A percentile compares a stretch with the other conserved stretches of the same genome.
Conservation (phyloP, 805 yeast species). For the Diddensiella caesifluorescens region DNA sequence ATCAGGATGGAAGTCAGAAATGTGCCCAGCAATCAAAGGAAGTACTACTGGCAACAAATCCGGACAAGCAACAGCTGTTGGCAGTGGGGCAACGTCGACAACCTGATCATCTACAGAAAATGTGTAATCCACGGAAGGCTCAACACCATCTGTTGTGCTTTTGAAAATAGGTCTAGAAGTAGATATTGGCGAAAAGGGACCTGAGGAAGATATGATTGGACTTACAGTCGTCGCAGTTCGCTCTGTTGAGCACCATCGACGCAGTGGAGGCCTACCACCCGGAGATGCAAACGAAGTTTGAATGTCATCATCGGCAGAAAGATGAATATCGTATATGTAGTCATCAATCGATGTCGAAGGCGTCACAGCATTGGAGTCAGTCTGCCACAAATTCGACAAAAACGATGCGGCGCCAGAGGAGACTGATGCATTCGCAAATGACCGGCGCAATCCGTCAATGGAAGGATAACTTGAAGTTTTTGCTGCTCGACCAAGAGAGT, state of each 20-base stretch:
- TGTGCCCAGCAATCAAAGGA: conserved; percentile 24
- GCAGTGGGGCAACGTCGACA: conserved; percentile 3
- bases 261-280: conserved; percentile 10
- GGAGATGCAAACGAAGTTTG: neutral
- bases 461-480: conserved; percentile 4
- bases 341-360: conserved; percentile 11
- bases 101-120: neutral
- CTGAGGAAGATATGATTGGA: neutral
- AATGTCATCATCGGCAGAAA: conserved; percentile 1
- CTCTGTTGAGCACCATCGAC: conserved; percentile 12
- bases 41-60: conserved; percentile 13
- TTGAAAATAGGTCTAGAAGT: neutral
- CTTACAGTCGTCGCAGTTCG: conserved; percentile 14
- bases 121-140: neutral
- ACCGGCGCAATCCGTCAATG: conserved; percentile 11
- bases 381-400: neutral
- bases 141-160: too few relatives aligned
- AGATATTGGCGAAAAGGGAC: neutral
- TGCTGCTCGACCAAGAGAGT: conserved; percentile 12
- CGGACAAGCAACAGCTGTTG: neutral
- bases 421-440: conserved; percentile 6
- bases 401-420: conserved; percentile 7
- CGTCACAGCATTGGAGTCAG: conserved; percentile 1
- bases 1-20: conserved; percentile 26
- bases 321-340: conserved; percentile 6